Evolutionary conservation across 2,329 filamentous ascomycete genomes (phyloP).

Genomic region (Ophiocordyceps unilateralis): DNA sequence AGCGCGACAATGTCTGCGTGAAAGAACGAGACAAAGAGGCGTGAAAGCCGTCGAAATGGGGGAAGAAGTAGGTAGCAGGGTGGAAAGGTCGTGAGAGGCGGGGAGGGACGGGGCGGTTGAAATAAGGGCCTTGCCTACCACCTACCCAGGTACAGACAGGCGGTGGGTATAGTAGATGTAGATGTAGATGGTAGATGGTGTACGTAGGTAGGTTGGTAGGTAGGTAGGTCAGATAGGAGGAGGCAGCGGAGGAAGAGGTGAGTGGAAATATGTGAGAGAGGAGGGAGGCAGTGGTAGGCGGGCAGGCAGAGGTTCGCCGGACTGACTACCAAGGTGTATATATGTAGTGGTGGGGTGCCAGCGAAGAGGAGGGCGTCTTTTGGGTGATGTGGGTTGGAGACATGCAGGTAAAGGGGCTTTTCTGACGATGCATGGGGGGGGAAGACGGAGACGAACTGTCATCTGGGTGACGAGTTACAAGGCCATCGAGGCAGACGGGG

Average conservation of each 20-base stretch:
- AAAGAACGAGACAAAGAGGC: constrained; percentile 8
- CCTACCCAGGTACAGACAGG: neutral
- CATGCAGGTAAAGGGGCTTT: constrained; percentile 26
- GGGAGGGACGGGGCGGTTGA: constrained; percentile 11
- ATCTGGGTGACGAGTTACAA: constrained; percentile 13
- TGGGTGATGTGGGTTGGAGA: constrained; percentile 26
- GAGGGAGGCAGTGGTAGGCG: neutral
- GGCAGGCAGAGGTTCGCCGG: neutral
- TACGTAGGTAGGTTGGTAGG: neutral
- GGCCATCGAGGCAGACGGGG: neutral
- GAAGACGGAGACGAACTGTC: constrained; percentile 9
- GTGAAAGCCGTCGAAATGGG: constrained; percentile 1
- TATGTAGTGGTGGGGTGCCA: constrained; percentile 17
- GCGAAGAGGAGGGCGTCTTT: constrained; percentile 14
- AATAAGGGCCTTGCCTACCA: constrained; percentile 8
- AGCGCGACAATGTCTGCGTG: constrained; percentile 8
- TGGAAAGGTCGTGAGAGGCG: constrained; percentile 9
- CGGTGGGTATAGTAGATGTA: neutral
- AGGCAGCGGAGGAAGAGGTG: neutral
- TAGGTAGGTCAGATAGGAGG: neutral
- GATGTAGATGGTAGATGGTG: neutral
- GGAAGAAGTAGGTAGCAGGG: constrained; percentile 1
- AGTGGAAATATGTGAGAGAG: neutral
- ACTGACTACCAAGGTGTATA: constrained; percentile 2
- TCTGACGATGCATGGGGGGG: constrained; percentile 15